Conservation (phyloP, 2,329 filamentous ascomycete species). For the Chaetomium sp. region DNA sequence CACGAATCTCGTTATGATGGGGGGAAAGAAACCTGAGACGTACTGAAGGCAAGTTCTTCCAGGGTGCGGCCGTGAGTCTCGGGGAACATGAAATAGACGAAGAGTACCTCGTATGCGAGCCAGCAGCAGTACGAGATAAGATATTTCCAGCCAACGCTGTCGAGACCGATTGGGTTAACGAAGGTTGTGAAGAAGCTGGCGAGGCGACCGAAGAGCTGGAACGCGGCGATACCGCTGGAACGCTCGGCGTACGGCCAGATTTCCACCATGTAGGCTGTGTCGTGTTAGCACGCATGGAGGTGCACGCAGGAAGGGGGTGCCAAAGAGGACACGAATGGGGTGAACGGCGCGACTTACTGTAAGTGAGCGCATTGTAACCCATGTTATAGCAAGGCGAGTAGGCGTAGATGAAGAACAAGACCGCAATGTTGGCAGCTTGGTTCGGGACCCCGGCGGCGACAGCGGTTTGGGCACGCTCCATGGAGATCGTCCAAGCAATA, state of each 20-base stretch:
- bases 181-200: conserved; percentile 24
- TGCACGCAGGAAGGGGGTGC: too few relatives aligned
- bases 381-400: conserved; percentile 56
- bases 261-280: conserved; percentile 25
- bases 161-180: conserved; percentile 23
- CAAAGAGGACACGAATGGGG: too few relatives aligned
- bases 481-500: conserved; percentile 22
- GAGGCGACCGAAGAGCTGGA: conserved; percentile 23
- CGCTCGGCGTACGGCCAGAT: conserved; percentile 23
- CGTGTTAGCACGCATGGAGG: neutral
- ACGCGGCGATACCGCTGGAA: conserved; percentile 19
- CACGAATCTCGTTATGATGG: too few relatives aligned
- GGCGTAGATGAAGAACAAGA: conserved; percentile 52
- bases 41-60: conserved; percentile 27
- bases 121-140: conserved; percentile 24
- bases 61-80: conserved; percentile 27
- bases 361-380: conserved; percentile 58
- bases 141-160: conserved; percentile 22
- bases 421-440: conserved; percentile 31
- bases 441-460: conserved; percentile 16
- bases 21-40: neutral
- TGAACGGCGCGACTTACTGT: conserved; percentile 36
- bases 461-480: conserved; percentile 18
- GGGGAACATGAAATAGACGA: conserved; percentile 25
- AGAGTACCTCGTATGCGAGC: conserved; percentile 21